A percentile compares a stretch with the other conserved stretches of the same genome.
Evolutionary conservation across 352 stramenopile species (phyloP).

Genomic region (Blastocystis sp.): DNA sequence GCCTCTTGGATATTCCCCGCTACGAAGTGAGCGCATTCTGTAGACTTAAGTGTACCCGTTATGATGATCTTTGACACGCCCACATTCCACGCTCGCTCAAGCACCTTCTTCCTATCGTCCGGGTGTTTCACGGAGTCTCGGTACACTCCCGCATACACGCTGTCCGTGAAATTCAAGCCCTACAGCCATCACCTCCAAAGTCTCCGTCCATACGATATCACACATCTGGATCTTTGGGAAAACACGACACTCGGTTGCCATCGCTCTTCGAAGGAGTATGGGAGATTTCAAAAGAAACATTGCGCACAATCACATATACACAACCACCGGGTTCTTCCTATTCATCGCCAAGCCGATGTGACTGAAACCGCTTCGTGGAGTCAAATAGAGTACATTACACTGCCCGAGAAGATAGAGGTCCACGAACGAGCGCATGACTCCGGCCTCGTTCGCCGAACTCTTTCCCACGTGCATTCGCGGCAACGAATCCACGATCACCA

Average conservation of each 20-base stretch:
- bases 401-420: constrained; percentile 51
- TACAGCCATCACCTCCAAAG: background rate
- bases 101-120: constrained; percentile 38
- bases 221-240: constrained; percentile 40
- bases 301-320: constrained; percentile 30
- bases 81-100: constrained; percentile 67
- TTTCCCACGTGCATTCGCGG: constrained; percentile 45
- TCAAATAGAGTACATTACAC: constrained; percentile 44
- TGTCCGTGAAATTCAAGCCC: constrained; percentile 69
- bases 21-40: constrained; percentile 10
- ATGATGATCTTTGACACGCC: constrained; percentile 70
- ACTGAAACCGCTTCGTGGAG: constrained; percentile 38
- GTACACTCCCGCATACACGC: constrained; percentile 67
- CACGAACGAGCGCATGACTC: constrained; percentile 18
- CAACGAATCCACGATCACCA: constrained; percentile 11
- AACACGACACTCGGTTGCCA: background rate
- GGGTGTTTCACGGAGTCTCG: constrained; percentile 50
- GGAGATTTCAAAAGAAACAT: constrained; percentile 42
- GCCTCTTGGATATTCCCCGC: constrained; percentile 66
- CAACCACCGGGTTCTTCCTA: constrained; percentile 21
- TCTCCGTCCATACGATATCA: constrained; percentile 3
- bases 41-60: constrained; percentile 20
- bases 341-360: constrained; percentile 25
- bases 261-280: background rate
- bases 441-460: background rate